Percentiles rank a stretch among this genome's conserved stretches.
Evolutionary conservation across 345 rosid genomes (phyloP).

Genomic region (Balakata baccata): DNA sequence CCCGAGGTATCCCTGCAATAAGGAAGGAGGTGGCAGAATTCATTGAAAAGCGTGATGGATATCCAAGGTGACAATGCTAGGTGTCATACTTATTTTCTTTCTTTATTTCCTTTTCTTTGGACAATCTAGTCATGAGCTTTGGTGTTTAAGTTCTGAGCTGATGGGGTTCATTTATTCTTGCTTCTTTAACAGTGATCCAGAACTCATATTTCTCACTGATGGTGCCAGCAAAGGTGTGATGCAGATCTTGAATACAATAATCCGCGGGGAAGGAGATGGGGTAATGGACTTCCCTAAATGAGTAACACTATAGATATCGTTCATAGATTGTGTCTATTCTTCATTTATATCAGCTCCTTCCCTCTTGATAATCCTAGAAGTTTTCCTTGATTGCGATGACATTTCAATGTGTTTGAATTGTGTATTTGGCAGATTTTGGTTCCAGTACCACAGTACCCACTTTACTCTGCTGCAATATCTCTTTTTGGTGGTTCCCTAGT

Average conservation of each 20-base stretch:
- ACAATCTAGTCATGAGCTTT: constrained; percentile 2
- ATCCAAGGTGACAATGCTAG: constrained; percentile 70
- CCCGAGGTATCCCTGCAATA: constrained; percentile 86
- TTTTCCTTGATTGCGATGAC: constrained; percentile 10
- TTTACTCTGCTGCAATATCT: constrained; percentile 91
- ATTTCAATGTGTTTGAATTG: constrained; percentile 7
- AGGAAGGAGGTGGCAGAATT: constrained; percentile 95
- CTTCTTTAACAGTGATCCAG: constrained; percentile 71
- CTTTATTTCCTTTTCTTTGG: background rate
- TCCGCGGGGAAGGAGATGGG: constrained; percentile 87
- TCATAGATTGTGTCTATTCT: background rate
- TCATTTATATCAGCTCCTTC: constrained; percentile 1
- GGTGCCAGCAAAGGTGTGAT: constrained; percentile 99
- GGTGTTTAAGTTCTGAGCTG: constrained; percentile 22
- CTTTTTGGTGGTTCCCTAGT: constrained; percentile 91
- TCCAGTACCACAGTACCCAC: constrained; percentile 98
- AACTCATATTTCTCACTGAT: constrained; percentile 90
- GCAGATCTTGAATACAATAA: constrained; percentile 84
- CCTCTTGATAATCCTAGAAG: constrained; percentile 1
- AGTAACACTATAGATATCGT: background rate
- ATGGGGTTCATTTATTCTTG: constrained; percentile 25
- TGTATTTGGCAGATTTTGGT: constrained; percentile 62
- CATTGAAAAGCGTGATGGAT: constrained; percentile 90
- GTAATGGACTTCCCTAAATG: constrained; percentile 39
- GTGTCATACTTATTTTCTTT: constrained; percentile 9